Evolutionary conservation across 208 protist species (phyloP), one percentile per base, ranked within the genome.

Genomic region (Tetramitus jugosus): DNA sequence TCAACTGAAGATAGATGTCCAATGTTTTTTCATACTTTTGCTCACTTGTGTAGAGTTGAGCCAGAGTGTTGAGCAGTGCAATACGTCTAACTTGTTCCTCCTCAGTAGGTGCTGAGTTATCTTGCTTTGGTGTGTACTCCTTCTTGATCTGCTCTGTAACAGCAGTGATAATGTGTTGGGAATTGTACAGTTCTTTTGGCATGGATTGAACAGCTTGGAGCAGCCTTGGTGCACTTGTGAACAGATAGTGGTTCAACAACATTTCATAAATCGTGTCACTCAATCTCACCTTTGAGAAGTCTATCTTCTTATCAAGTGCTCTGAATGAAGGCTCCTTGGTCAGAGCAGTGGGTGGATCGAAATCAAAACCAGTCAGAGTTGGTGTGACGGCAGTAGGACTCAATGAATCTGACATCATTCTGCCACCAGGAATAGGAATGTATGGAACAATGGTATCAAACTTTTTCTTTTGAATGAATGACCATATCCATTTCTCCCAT

Each of bases 401-500:
- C n/a, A n/a, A n/a, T n/a, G n/a, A n/a, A n/a, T n/a, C n/a, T n/a
- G n/a, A n/a, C n/a, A n/a, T n/a, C n/a, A n/a, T n/a, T n/a, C n/a
- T n/a, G n/a, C n/a, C n/a, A n/a, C n/a, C n/a, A n/a, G n/a, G n/a
- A 40, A 87, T 82, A 1, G 88, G 88, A 26, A 91, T 87, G 60
- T 86, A 87, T 26, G 82, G 78, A 46, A 56, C 68, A n/a, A 91
- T 82, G n/a, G 77, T 81, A 65, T 84, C 33, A n/a, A 76, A 77
- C 43, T 87, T 75, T 43, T 80, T 65, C 23, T 76, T 33, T 8
- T 80, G 68, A 8, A 76, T 61, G 72, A 92, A 92, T 29, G 68
- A 43, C 23, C 68, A 76, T 6, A 92, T 79, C 86, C 87, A 92
- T 56, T 84, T 80, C 39, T 89, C 83, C 89, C 89, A 92, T n/a